Percentiles rank a stretch among this genome's conserved stretches.
These are phyloP conservation scores for Pichia rugopelliculosa DNA, from an alignment of 805 yeast genomes.

Conservation along the genomic window DNA sequence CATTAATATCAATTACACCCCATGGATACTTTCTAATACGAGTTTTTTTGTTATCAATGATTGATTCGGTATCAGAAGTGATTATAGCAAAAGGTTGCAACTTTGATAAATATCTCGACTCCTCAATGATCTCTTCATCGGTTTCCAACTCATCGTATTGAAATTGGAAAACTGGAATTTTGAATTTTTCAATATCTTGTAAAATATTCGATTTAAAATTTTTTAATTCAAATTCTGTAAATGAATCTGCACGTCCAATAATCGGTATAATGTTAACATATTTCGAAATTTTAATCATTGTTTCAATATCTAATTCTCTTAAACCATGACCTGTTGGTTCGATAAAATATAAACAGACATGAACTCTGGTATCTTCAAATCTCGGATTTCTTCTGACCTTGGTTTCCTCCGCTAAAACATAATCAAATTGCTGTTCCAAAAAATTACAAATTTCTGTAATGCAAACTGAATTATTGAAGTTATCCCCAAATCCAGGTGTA, in stretches of 20 bases:
- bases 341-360: slow-evolving; percentile 63
- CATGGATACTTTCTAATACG: slow-evolving; percentile 69
- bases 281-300: slow-evolving; percentile 64
- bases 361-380: slow-evolving; percentile 71
- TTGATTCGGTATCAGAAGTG: slow-evolving; percentile 52
- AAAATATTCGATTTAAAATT: slow-evolving; percentile 53
- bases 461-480: slow-evolving; percentile 54
- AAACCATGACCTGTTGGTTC: slow-evolving; percentile 75
- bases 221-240: slow-evolving; percentile 52
- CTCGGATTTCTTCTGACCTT: slow-evolving; percentile 81
- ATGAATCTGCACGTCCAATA: slow-evolving; percentile 63
- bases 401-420: slow-evolving; percentile 79
- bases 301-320: slow-evolving; percentile 61
- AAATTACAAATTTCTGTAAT: slow-evolving; percentile 57
- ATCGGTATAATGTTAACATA: slow-evolving; percentile 71
- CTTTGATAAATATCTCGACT: slow-evolving; percentile 50
- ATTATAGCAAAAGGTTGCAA: slow-evolving; percentile 74
- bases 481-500: slow-evolving; percentile 58
- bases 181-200: slow-evolving; percentile 57
- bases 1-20: slow-evolving; percentile 56
- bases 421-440: slow-evolving; percentile 70
- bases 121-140: slow-evolving; percentile 60
- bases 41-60: slow-evolving; percentile 41
- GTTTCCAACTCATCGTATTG: slow-evolving; percentile 59
- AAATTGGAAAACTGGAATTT: slow-evolving; percentile 70